Percentiles rank a stretch among this genome's conserved stretches.
phyloP scores from a whole-genome alignment of 2,329 filamentous ascomycete species.

The Arthrinium puccinioides region DNA sequence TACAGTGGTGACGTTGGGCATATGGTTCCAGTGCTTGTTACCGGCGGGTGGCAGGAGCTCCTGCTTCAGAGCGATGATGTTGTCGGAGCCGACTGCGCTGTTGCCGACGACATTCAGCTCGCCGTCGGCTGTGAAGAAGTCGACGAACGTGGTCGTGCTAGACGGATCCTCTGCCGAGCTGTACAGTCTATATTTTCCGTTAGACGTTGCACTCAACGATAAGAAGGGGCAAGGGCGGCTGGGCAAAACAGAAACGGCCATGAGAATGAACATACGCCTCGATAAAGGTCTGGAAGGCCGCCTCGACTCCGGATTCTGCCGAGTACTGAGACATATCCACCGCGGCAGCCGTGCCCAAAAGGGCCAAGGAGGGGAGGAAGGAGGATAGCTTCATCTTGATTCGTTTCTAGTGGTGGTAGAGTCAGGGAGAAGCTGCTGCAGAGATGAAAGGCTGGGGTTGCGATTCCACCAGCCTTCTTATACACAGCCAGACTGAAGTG shows the following conservation, averaged over 20 bases:
- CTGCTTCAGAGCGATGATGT: constrained; percentile 1
- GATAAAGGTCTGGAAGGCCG: background rate
- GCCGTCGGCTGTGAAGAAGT: background rate
- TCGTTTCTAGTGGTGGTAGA: too few species aligned
- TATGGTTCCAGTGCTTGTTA: constrained; percentile 2
- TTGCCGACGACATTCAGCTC: background rate
- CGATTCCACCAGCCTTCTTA: too few species aligned
- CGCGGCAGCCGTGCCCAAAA: background rate
- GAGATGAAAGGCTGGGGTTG: too few species aligned
- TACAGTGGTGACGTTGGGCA: background rate
- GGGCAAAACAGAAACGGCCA: background rate
- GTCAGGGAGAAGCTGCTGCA: too few species aligned
- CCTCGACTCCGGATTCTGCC: background rate
- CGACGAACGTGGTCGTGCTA: background rate
- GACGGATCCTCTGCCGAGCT: background rate
- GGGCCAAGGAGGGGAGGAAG: background rate
- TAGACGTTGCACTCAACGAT: too few species aligned
- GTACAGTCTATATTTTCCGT: constrained; percentile 1
- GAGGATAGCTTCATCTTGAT: background rate
- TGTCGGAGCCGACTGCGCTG: background rate
- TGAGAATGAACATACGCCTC: background rate
- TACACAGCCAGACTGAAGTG: too few species aligned
- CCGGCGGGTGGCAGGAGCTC: constrained; percentile 1
- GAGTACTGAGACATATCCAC: background rate
- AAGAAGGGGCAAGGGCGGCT: background rate